These are phyloP conservation scores for Phialophora verrucosa DNA, from an alignment of 2,329 filamentous ascomycete species.

Conservation along the genomic window DNA sequence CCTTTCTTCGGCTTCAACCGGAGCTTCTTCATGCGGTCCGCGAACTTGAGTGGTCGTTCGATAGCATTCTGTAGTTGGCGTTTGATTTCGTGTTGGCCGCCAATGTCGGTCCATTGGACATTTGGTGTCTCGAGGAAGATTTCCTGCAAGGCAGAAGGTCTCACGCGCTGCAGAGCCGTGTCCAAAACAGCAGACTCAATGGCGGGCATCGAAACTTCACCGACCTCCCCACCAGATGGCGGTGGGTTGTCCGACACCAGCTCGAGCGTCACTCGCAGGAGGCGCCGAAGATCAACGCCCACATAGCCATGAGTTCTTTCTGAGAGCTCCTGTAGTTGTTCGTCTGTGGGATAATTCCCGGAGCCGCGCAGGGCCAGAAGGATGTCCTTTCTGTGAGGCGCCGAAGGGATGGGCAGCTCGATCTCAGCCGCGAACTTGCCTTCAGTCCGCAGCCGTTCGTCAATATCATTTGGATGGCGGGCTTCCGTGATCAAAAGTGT, in stretches of 20 bases:
- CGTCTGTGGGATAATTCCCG: conserved; percentile 56
- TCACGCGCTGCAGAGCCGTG: conserved; percentile 69
- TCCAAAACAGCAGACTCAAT: conserved; percentile 62
- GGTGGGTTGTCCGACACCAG: conserved; percentile 22
- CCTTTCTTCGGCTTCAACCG: conserved; percentile 73
- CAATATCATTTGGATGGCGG: conserved; percentile 73
- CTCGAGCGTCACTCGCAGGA: conserved; percentile 61
- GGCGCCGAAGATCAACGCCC: conserved; percentile 72
- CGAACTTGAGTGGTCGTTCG: conserved; percentile 62
- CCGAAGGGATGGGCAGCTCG: conserved; percentile 77
- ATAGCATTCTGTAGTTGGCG: conserved; percentile 62
- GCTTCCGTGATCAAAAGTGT: conserved; percentile 79
- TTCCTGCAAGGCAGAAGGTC: conserved; percentile 85
- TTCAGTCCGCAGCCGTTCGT: conserved; percentile 68
- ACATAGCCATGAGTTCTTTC: conserved; percentile 87
- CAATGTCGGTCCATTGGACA: conserved; percentile 85
- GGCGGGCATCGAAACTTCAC: not conserved
- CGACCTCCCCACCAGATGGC: not conserved
- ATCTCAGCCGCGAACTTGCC: conserved; percentile 71
- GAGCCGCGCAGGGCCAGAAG: conserved; percentile 64
- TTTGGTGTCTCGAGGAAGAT: conserved; percentile 87
- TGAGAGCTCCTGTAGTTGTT: conserved; percentile 65
- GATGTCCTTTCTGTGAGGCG: conserved; percentile 73
- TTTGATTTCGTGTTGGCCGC: conserved; percentile 80
- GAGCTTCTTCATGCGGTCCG: conserved; percentile 57